A percentile compares a stretch with the other conserved stretches of the same genome.
These are phyloP conservation scores for Melastoma malabathricum DNA, from an alignment of 345 rosid species.

Conservation along the genomic window DNA sequence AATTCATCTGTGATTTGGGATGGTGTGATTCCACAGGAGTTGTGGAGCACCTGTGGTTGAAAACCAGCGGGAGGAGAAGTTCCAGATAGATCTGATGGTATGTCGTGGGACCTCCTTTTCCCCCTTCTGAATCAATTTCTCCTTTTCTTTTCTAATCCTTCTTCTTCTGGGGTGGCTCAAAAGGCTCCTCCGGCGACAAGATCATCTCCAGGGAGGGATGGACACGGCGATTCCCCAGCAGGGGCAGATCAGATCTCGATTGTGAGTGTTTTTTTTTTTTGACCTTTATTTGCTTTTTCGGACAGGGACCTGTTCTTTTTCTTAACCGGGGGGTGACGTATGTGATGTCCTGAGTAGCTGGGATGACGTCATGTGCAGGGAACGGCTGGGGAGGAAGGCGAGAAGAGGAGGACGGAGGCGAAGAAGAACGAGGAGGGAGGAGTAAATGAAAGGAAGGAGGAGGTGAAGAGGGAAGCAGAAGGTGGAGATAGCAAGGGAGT, in stretches of 20 bases:
- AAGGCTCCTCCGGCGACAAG: conserved; percentile 86
- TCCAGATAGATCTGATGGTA: conserved; percentile 99
- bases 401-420: conserved; percentile 17
- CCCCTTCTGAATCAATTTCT: neutral
- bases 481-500: conserved; percentile 25
- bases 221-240: conserved; percentile 44
- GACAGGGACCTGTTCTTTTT: conserved; percentile 1
- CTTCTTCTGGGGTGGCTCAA: neutral
- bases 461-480: conserved; percentile 28
- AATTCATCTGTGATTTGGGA: neutral
- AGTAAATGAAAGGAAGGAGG: conserved; percentile 27
- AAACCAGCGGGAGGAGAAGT: conserved; percentile 51
- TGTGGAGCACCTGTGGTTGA: conserved; percentile 26
- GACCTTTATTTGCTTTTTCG: neutral
- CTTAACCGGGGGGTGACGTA: no score
- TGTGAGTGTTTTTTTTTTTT: conserved; percentile 14
- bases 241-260: conserved; percentile 41
- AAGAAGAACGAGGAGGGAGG: conserved; percentile 17
- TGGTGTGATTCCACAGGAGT: conserved; percentile 20
- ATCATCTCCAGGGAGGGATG: conserved; percentile 80
- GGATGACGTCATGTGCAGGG: conserved; percentile 26
- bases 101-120: conserved; percentile 2
- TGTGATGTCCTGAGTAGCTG: no score
- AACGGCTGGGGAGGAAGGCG: conserved; percentile 34
- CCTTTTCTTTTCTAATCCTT: conserved; percentile 1